Evolutionary conservation across 139 green algal species (phyloP).

Genomic region (Trebouxia sp.): DNA sequence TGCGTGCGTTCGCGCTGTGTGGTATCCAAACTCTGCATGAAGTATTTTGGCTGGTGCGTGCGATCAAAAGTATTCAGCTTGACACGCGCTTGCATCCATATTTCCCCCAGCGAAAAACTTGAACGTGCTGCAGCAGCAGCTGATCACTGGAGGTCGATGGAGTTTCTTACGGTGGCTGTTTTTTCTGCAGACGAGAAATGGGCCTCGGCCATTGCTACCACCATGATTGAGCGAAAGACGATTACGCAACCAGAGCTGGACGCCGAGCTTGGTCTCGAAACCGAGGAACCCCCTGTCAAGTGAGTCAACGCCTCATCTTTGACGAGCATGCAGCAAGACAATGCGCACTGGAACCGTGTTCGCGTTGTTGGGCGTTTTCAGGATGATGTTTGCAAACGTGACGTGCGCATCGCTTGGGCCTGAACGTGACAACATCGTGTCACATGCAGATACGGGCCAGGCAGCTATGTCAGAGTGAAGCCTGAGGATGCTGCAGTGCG

Average conservation of each 20-base stretch:
- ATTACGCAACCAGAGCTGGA: conserved; percentile 47
- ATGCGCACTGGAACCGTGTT: too few species aligned
- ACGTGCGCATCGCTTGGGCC: neutral
- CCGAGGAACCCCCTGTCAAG: conserved; percentile 28
- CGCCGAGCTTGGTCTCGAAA: conserved; percentile 27
- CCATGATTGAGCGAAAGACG: conserved; percentile 43
- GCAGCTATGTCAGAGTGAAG: conserved; percentile 45
- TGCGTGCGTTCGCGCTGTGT: too few species aligned
- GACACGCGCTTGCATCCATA: too few species aligned
- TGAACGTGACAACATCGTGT: neutral
- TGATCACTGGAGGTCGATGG: too few species aligned
- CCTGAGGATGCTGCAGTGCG: conserved; percentile 39
- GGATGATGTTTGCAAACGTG: neutral
- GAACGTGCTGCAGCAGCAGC: too few species aligned
- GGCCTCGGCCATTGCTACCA: conserved; percentile 34
- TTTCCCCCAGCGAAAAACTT: too few species aligned
- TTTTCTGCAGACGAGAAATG: conserved; percentile 48
- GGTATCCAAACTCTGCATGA: too few species aligned
- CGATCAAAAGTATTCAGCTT: too few species aligned
- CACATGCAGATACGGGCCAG: conserved; percentile 30
- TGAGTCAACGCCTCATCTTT: neutral
- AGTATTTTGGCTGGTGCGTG: too few species aligned
- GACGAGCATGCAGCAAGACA: too few species aligned
- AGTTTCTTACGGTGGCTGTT: too few species aligned
- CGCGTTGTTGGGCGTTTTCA: neutral